Percentiles rank a stretch among this genome's conserved stretches.
These are phyloP conservation scores for Microsporum audouinii DNA, from an alignment of 2,329 filamentous ascomycete genomes.

Conservation along the genomic window DNA sequence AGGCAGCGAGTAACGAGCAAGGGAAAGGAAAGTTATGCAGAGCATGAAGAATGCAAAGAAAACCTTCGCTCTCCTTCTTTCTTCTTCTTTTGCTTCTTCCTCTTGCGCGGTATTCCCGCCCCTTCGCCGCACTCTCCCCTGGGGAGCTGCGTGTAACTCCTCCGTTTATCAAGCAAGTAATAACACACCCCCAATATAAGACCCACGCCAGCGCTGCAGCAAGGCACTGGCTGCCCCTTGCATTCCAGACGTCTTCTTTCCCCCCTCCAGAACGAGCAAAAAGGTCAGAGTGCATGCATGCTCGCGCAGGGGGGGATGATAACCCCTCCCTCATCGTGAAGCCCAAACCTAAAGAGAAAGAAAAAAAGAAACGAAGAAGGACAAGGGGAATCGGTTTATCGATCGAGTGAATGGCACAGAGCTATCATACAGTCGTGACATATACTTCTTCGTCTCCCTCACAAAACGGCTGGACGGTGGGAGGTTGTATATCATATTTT, in stretches of 20 bases:
- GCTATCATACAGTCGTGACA: not conserved
- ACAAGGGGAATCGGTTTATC: not conserved
- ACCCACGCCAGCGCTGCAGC: not conserved
- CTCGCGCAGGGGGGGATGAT: not conserved
- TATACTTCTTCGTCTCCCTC: not conserved
- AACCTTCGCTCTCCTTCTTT: not conserved
- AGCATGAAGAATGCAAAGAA: not conserved
- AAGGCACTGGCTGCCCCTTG: slow-evolving; percentile 2
- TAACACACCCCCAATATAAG: not conserved
- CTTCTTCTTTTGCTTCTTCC: not conserved
- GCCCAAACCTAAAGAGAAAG: not conserved
- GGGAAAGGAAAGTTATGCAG: slow-evolving; percentile 1
- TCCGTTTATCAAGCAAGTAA: not conserved
- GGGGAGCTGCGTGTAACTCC: not conserved
- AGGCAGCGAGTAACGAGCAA: not conserved
- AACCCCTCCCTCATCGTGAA: not conserved
- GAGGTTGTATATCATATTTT: not conserved
- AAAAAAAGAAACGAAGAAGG: not conserved
- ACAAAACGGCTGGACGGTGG: not conserved
- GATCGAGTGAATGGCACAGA: not conserved
- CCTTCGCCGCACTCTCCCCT: not conserved
- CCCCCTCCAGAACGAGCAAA: not conserved
- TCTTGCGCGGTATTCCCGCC: not conserved
- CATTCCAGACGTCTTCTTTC: slow-evolving; percentile 1
- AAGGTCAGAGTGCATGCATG: not conserved